Evolutionary conservation across 805 yeast species (phyloP).

Genomic region (Sungouiella thailandica): DNA sequence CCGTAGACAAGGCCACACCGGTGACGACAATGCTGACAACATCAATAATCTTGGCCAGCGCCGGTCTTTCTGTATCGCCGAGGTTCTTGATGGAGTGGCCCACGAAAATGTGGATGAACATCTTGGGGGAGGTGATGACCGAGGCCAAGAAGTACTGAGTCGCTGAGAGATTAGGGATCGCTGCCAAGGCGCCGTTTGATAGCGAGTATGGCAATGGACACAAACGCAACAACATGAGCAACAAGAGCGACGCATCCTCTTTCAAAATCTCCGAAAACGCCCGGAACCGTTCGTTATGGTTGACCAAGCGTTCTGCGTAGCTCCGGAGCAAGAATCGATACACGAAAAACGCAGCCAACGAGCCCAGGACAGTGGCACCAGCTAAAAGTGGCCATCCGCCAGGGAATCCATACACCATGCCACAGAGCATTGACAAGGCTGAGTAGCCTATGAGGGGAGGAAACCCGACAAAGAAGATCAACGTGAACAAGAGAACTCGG

Average conservation of each 20-base stretch:
- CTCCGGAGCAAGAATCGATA: conserved; percentile 56
- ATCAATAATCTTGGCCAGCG: conserved; percentile 54
- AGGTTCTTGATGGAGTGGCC: conserved; percentile 71
- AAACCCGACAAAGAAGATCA: conserved; percentile 68
- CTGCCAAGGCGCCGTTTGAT: conserved; percentile 88
- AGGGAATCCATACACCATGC: conserved; percentile 78
- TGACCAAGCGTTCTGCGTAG: conserved; percentile 57
- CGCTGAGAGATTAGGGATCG: conserved; percentile 70
- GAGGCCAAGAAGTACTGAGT: conserved; percentile 67
- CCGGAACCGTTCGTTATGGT: conserved; percentile 57
- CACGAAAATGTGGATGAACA: conserved; percentile 67
- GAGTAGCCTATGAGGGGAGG: conserved; percentile 90
- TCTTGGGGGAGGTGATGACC: conserved; percentile 73
- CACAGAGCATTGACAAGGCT: conserved; percentile 58
- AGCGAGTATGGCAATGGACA: conserved; percentile 93
- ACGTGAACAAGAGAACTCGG: conserved; percentile 40
- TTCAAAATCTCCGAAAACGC: conserved; percentile 71
- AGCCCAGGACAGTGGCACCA: conserved; percentile 64
- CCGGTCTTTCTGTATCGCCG: conserved; percentile 51
- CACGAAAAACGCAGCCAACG: conserved; percentile 64
- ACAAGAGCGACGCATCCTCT: conserved; percentile 58
- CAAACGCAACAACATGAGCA: conserved; percentile 68
- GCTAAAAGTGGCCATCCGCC: conserved; percentile 78
- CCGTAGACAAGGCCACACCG: conserved; percentile 44
- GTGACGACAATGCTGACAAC: conserved; percentile 57